phyloP scores from a whole-genome alignment of 768 basidiomycete genomes.

The Zangia roseola region DNA sequence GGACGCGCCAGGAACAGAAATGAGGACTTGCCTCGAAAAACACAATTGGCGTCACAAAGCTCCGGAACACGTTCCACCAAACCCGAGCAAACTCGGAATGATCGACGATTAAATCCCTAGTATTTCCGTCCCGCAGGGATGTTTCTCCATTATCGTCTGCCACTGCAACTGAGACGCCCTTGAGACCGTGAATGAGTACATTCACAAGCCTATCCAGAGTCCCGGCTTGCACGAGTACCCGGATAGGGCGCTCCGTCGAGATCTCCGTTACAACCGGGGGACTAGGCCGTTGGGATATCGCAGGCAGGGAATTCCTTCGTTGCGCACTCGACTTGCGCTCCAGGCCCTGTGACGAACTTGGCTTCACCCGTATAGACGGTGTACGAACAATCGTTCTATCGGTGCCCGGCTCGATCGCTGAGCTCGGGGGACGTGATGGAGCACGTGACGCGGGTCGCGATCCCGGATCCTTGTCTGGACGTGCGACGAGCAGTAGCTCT shows the following conservation, averaged over 20 bases:
- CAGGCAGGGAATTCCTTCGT: conserved; percentile 76
- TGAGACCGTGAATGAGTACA: conserved; percentile 74
- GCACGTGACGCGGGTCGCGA: conserved; percentile 61
- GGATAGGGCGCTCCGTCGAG: conserved; percentile 67
- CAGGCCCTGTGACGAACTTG: conserved; percentile 61
- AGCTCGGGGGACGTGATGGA: conserved; percentile 71
- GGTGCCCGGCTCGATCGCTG: conserved; percentile 43
- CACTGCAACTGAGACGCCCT: conserved; percentile 74
- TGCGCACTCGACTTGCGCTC: conserved; percentile 78
- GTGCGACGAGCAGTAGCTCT: conserved; percentile 70
- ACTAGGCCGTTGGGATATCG: conserved; percentile 61
- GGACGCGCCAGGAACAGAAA: background rate
- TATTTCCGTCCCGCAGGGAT: conserved; percentile 70
- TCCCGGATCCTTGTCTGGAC: conserved; percentile 45
- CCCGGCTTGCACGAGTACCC: conserved; percentile 77
- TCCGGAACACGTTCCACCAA: conserved; percentile 85
- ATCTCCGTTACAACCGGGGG: conserved; percentile 59
- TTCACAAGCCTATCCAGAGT: conserved; percentile 73
- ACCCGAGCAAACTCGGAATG: conserved; percentile 67
- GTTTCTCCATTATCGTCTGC: conserved; percentile 88
- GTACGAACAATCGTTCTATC: conserved; percentile 51
- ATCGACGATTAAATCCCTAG: conserved; percentile 71
- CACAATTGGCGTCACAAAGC: conserved; percentile 75
- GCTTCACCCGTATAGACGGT: conserved; percentile 78
- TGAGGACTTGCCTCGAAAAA: conserved; percentile 74